Conservation (phyloP, 805 yeast genomes). For the Candida odintsovae region DNA sequence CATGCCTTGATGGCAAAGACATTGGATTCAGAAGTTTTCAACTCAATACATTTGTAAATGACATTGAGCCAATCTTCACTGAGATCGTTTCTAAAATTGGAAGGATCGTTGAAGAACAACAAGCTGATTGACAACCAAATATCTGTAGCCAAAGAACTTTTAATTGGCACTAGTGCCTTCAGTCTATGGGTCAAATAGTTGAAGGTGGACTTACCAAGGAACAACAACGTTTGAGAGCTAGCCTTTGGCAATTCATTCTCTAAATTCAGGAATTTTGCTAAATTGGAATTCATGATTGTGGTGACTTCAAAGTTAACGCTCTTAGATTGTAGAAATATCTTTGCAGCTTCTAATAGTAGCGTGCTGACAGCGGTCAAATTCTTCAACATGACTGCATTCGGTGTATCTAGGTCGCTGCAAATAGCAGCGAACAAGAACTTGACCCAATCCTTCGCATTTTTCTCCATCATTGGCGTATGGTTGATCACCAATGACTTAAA, state of each 20-base stretch:
- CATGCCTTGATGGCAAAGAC: slow-evolving; percentile 9
- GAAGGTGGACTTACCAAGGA: slow-evolving; percentile 3
- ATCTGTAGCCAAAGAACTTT: slow-evolving; percentile 10
- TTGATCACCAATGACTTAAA: slow-evolving; percentile 14
- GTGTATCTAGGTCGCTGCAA: not conserved
- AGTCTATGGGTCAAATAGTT: slow-evolving; percentile 6
- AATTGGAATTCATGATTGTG: slow-evolving; percentile 4
- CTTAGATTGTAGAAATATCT: slow-evolving; percentile 14
- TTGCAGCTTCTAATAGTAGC: slow-evolving; percentile 13
- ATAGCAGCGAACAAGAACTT: not conserved
- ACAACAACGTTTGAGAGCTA: not conserved
- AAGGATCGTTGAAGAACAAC: slow-evolving; percentile 8
- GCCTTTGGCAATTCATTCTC: slow-evolving; percentile 1
- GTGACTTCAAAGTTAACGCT: slow-evolving; percentile 16
- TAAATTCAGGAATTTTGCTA: not conserved
- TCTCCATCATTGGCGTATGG: slow-evolving; percentile 22
- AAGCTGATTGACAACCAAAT: slow-evolving; percentile 21
- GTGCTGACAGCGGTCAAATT: slow-evolving; percentile 5
- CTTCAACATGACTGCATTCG: slow-evolving; percentile 4
- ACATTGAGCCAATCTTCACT: slow-evolving; percentile 4
- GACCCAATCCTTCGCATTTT: slow-evolving; percentile 21
- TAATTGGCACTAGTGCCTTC: slow-evolving; percentile 2
- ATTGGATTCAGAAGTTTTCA: slow-evolving; percentile 3
- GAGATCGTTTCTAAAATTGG: not conserved
- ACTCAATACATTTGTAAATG: not conserved